phyloP scores from a whole-genome alignment of 805 yeast genomes.

The Danielozyma ontarioensis region DNA sequence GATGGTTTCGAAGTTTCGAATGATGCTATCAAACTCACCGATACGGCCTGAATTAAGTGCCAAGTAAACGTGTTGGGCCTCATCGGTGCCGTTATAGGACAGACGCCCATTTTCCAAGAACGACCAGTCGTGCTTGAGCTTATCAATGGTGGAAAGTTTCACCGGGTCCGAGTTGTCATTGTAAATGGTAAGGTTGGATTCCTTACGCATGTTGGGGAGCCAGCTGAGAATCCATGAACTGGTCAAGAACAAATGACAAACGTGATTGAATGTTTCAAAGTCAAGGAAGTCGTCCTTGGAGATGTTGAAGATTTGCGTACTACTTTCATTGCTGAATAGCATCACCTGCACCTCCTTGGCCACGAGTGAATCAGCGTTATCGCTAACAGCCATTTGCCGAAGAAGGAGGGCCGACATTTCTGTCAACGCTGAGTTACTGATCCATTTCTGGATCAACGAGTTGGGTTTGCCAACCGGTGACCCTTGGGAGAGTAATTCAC shows the following conservation, averaged over 20 bases:
- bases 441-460: constrained; percentile 18
- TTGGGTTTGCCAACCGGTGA: constrained; percentile 5
- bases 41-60: constrained; percentile 28
- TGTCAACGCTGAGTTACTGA: constrained; percentile 25
- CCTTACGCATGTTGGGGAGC: constrained; percentile 51
- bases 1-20: constrained; percentile 29
- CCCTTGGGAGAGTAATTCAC: constrained; percentile 30
- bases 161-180: constrained; percentile 10
- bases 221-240: constrained; percentile 54
- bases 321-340: constrained; percentile 13
- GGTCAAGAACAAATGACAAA: constrained; percentile 50
- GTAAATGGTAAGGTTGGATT: constrained; percentile 21
- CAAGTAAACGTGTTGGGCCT: constrained; percentile 24
- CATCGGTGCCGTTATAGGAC: constrained; percentile 5
- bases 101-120: constrained; percentile 37
- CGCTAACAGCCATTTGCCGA: constrained; percentile 11
- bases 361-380: constrained; percentile 8
- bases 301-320: constrained; percentile 22
- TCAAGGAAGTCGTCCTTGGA: constrained; percentile 52
- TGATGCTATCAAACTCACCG: constrained; percentile 30
- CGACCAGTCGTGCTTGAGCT: constrained; percentile 35
- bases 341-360: constrained; percentile 24
- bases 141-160: constrained; percentile 23
- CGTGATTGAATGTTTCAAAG: constrained; percentile 43
- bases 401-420: constrained; percentile 14